Evolutionary conservation across 371 early-diverging fungal genomes (phyloP), one percentile per base, ranked within the genome.

Genomic region (Mortierella sp.): DNA sequence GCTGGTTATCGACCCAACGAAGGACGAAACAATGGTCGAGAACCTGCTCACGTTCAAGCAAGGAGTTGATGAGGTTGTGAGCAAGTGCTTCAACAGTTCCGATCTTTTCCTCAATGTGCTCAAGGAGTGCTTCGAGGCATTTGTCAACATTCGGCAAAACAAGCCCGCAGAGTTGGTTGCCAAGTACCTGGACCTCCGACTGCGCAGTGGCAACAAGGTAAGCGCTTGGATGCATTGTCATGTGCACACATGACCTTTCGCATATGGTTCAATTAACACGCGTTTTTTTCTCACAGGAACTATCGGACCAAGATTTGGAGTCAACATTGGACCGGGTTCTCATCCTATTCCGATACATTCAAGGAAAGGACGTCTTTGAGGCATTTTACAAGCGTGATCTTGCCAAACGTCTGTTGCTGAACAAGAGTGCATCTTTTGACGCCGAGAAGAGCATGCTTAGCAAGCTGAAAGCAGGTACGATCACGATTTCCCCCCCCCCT

Each of bases 311-410:
- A 31, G 94, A 95, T 71, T 61, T 95, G 40, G 96, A 96, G 61
- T 78, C 79, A 1, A 74, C 89, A 16, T 78, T 96, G 71, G 96
- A 98, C 73, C 88, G 91, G 24, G 91, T 95, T 5, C 79, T 99
- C 53, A 90, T 90, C 24, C 82, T 99, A 46, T 98, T 99, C 88
- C 91, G 98, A 21, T 96, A 93, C 74, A 93, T 98, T 69, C 95
- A 96, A 83, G 95, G 95, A 73, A 98, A 98, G 85, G 98, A 98
- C 87, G 91, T 96, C 21, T 99, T 99, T 87, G 98, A 98, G 84
- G 96, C 95, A 3, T 98, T 97, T 80, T 98, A 98, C 88, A 98
- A 97, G 76, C 92, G 95, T 14, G 95, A 95, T 76, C 88, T 99
- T 71, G 96, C 98, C 34, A 96, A 95, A 78, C 92, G 99, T 14